Evolutionary conservation across 179 eudicot genomes (phyloP), one percentile per base, ranked within the genome.

Genomic region (Amaranthus tricolor): DNA sequence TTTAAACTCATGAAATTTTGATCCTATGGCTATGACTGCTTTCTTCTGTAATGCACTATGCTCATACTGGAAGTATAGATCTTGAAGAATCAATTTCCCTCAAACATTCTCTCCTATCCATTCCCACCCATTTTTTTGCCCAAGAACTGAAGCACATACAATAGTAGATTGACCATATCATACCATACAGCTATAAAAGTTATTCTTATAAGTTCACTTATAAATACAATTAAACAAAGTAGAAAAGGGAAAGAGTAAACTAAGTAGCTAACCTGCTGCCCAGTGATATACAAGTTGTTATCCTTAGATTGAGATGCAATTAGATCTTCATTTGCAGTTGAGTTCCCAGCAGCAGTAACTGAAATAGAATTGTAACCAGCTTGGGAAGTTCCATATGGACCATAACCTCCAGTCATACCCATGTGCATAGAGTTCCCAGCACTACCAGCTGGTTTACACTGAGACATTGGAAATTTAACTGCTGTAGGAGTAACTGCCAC

Each of bases 281-380:
- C 91, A 72, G 81, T 81, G 54, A 82, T 78, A 77, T 88, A 89
- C 66, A 86, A 71, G 75, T 91, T 89, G 66, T 62, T 89, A 54
- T 93, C 98, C 87, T 93, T 93, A 71, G 82, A 86, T 73, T 91
- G 96, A 57, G 91, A 80, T 21, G 84, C 77, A 56, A 80, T 76
- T 67, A 84, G 86, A 81, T 93, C 96, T 76, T 89, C 98, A 71
- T 80, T 88, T 67, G 86, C 71, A 45, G 83, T 81, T 54, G 89
- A 78, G 74, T 89, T 91, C 63, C 88, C 97, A 70, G 86, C 75
- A 52, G 87, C 72, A 52, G 88, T 45, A 40, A 85, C 73, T 50
- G 91, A 79, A 74, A 84, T 76, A 31, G 87, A 73, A 72, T 77
- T 84, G 75, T 86, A 88, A 70, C 88, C 89, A 56, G 83, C 69